Base-by-base conservation (phyloP, 1,284 basidiomycete species). In the Cutaneotrichosporon dermatis region DNA sequence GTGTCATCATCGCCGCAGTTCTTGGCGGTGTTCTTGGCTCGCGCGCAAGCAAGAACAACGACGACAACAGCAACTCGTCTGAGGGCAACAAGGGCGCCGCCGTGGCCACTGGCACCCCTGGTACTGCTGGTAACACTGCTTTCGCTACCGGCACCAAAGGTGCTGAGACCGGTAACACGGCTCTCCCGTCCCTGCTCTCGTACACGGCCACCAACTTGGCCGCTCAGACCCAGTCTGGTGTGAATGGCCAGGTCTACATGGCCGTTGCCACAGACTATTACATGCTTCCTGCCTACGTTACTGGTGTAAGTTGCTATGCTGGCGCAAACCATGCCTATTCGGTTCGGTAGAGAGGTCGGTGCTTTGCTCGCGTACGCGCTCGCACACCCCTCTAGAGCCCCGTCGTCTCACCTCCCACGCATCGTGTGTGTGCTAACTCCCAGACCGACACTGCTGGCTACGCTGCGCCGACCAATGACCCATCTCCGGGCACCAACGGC, bases 251-350 rank as follows among this genome's bases (percentile, higher is more conserved):
- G 44, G 55, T 59, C 51, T 75, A 74, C 61, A 65, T 79, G 12
- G 70, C 77, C 48, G 63, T 78, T 51, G 84, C 91, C 40, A 89
- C 88, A 13, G 85, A 86, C 50, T 90, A 89, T 9, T 81, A 81
- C 71, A 84, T 88, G 80, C 83, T 92, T 61, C 93, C 93, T 5
- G 74, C 93, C n/a, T 96, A 92, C 75, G 90, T 89, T 35, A 86
- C 89, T 13, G 88, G 88, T 13, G 89, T 92, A 64, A 79, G 89
- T 83, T 64, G 59, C 54, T 57, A 62, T 61, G 44, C 4, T 7
- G n/a, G 65, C 9, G 44, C 44, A 15, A 39, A 53, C 7, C 16
- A n/a, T 35, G 35, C 51, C 7, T 13, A 40, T 16, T 34, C 51
- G n/a, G 39, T 7, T 52, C 43, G 25, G 25, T 25, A 25, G 25